Base-by-base conservation (phyloP, 495 filamentous ascomycete genomes). In the Penicillium herquei region DNA sequence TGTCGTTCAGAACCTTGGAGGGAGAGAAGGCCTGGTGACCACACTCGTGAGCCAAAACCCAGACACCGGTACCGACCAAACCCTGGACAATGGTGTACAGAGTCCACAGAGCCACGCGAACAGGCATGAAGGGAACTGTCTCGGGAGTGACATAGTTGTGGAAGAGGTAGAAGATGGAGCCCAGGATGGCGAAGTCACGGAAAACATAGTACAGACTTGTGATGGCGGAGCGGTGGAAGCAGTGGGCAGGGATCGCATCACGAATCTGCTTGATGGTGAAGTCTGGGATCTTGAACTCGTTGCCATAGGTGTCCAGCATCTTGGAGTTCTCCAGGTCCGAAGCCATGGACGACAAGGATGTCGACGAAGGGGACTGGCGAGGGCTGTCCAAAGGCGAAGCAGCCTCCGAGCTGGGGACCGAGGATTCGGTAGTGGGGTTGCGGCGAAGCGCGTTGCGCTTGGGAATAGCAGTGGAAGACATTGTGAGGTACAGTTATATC, bases 291-390 rank as follows among this genome's bases (percentile, higher is more conserved):
- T 84, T 77, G 74, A 88, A 88, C 61, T 85, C 82, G 55, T 88
- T 86, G 64, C 85, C 85, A 56, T 84, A 81, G 42, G 82, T 84
- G 60, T 88, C 84, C 26, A 84, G 59, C 68, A 92, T 82, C 71
- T 84, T 85, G 71, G 76, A 58, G 39, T 33, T 35, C 30, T 77
- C 74, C 44, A 58, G 57, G 3, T 76, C 75, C 12, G 91, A 94
- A 43, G 83, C 84, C 74, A 96, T 78, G 41, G 93, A 97, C 31
- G 93, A 96, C 48, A 96, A 81, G 3, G 93, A 96, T 6, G 94
- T 95, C 17, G 88, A 88, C 8, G 92, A 96, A 16, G 90, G 83
- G 10, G 91, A 95, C 37, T 83, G 84, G 34, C 81, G 78, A 49
- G 91, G 91, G 50, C 85, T 87, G 62, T 86, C 82, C 40, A 79